phyloP scores from a whole-genome alignment of 257 asterid genomes.

The Solanum chiquidenum region DNA sequence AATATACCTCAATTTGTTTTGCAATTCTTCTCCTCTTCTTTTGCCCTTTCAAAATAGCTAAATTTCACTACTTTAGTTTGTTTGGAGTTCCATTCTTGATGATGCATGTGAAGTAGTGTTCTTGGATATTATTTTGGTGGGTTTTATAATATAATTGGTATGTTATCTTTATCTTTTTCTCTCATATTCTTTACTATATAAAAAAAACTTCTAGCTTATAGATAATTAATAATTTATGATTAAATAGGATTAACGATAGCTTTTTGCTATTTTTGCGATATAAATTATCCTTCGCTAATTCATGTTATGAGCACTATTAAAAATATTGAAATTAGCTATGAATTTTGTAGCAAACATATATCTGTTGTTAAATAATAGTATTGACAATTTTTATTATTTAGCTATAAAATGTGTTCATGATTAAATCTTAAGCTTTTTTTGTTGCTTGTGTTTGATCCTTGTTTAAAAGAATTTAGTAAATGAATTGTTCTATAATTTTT shows the following conservation, averaged over 20 bases:
- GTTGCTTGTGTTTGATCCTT: too few species aligned
- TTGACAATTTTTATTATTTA: rapidly evolving
- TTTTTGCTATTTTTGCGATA: background rate
- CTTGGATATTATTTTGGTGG: background rate
- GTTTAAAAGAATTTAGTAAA: background rate
- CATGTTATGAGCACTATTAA: background rate
- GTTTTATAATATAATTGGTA: background rate
- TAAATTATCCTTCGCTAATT: background rate
- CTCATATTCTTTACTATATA: background rate
- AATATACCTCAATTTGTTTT: background rate
- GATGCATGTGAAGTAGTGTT: background rate
- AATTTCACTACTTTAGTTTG: background rate
- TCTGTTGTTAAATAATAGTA: background rate
- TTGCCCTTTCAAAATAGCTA: background rate
- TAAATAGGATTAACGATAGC: background rate
- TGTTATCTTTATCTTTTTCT: background rate
- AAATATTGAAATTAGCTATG: background rate
- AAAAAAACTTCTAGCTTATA: background rate
- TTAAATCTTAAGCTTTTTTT: too few species aligned
- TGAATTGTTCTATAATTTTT: too few species aligned
- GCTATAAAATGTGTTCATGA: too few species aligned
- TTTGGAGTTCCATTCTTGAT: background rate
- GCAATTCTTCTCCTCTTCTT: background rate
- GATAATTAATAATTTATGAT: background rate
- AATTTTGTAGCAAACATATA: too few species aligned